A percentile compares a stretch with the other conserved stretches of the same genome.
These are phyloP conservation scores for Luffa acutangula DNA, from an alignment of 306 rosid species.

Conservation along the genomic window DNA sequence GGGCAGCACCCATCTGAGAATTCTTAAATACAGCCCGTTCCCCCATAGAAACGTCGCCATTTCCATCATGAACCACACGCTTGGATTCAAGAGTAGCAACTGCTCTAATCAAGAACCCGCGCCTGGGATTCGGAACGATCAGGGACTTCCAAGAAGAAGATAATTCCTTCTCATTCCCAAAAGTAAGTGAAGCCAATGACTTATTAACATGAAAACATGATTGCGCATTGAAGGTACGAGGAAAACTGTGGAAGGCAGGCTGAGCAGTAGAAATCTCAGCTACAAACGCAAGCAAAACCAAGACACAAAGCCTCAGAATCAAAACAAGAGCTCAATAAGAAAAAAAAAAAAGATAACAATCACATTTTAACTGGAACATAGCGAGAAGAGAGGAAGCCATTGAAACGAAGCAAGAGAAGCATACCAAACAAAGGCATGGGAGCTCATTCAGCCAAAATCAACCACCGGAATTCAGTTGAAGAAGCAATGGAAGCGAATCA, in stretches of 20 bases:
- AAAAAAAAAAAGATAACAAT: background rate
- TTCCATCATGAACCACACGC: constrained; percentile 19
- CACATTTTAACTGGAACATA: background rate
- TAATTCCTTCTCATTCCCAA: constrained; percentile 28
- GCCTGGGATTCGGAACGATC: constrained; percentile 16
- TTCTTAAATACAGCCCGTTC: background rate
- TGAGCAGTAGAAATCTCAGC: constrained; percentile 71
- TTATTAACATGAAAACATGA: constrained; percentile 27
- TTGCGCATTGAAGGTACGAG: constrained; percentile 26
- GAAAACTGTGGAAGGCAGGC: constrained; percentile 41
- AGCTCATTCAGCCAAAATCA: constrained; percentile 62
- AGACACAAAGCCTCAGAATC: background rate
- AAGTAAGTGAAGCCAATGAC: constrained; percentile 21
- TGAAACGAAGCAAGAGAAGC: background rate
- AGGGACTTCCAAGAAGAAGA: constrained; percentile 31
- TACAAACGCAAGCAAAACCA: background rate
- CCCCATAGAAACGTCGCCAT: constrained; percentile 15
- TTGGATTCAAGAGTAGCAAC: constrained; percentile 64
- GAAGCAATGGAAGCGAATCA: background rate
- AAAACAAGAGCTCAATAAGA: background rate
- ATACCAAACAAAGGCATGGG: constrained; percentile 86
- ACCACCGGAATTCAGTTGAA: constrained; percentile 16
- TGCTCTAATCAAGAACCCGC: constrained; percentile 39
- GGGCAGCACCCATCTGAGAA: constrained; percentile 18
- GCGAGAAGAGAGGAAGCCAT: background rate